phyloP scores from a whole-genome alignment of 2,329 filamentous ascomycete species.

The Emergomyces orientalis region DNA sequence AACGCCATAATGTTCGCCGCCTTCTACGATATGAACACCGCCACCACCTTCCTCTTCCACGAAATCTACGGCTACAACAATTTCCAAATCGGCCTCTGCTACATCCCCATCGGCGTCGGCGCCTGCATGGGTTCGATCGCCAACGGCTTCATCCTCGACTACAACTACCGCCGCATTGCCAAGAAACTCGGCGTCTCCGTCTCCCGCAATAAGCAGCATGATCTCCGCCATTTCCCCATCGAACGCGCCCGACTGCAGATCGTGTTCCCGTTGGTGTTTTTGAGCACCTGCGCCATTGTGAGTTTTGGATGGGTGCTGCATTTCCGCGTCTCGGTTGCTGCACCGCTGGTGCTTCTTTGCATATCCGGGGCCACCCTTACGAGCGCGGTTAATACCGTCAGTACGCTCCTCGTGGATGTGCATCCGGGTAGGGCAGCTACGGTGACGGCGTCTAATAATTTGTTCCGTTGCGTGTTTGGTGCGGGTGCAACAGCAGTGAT shows the following conservation, averaged over 20 bases:
- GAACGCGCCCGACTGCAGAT: constrained; percentile 32
- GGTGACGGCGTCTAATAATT: constrained; percentile 46
- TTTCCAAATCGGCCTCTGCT: constrained; percentile 37
- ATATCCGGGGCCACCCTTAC: constrained; percentile 43
- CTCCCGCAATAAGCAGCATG: constrained; percentile 46
- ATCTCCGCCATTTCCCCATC: constrained; percentile 45
- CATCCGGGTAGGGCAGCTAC: constrained; percentile 44
- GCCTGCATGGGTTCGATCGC: constrained; percentile 20
- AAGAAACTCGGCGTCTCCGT: constrained; percentile 52
- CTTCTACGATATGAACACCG: constrained; percentile 40
- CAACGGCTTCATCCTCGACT: constrained; percentile 53
- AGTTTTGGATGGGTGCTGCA: constrained; percentile 47
- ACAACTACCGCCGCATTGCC: constrained; percentile 63
- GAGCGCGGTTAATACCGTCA: constrained; percentile 40
- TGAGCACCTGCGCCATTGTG: constrained; percentile 21
- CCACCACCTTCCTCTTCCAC: constrained; percentile 39
- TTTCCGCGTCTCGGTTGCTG: constrained; percentile 39
- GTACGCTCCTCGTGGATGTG: constrained; percentile 47
- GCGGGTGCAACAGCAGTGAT: constrained; percentile 42
- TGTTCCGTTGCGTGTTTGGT: constrained; percentile 45
- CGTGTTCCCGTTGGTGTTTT: constrained; percentile 25
- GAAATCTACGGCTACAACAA: constrained; percentile 40
- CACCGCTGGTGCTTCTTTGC: constrained; percentile 44
- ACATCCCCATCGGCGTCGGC: constrained; percentile 23
- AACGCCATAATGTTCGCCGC: constrained; percentile 39